phyloP scores from a whole-genome alignment of 2,329 filamentous ascomycete genomes.

The Cadophora gregata region DNA sequence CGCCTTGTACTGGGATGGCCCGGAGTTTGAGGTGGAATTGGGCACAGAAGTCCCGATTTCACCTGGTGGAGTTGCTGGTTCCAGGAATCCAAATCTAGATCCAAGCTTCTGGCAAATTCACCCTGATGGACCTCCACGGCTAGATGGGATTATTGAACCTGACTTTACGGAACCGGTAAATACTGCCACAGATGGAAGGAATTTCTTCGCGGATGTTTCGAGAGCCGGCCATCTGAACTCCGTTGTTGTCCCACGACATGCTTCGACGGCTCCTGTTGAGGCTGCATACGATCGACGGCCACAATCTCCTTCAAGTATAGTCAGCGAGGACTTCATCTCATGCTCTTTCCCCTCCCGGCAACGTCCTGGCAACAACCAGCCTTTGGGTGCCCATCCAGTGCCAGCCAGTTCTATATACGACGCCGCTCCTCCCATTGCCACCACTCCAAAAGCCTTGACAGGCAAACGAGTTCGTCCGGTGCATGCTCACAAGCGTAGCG shows the following conservation, averaged over 20 bases:
- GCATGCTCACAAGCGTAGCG: slow-evolving; percentile 78
- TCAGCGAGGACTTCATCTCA: slow-evolving; percentile 65
- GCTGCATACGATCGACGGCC: slow-evolving; percentile 43
- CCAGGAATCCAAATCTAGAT: slow-evolving; percentile 60
- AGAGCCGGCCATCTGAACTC: slow-evolving; percentile 56
- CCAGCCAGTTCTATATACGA: slow-evolving; percentile 56
- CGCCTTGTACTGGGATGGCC: slow-evolving; percentile 84
- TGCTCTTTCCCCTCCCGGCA: slow-evolving; percentile 66
- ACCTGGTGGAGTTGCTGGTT: slow-evolving; percentile 75
- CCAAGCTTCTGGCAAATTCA: slow-evolving; percentile 59
- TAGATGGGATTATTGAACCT: slow-evolving; percentile 50
- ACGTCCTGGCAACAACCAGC: slow-evolving; percentile 50
- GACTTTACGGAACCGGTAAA: slow-evolving; percentile 41
- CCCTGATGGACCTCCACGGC: slow-evolving; percentile 51
- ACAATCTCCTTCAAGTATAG: slow-evolving; percentile 61
- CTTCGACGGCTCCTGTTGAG: slow-evolving; percentile 14
- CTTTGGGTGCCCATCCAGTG: slow-evolving; percentile 61
- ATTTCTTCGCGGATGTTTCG: slow-evolving; percentile 55
- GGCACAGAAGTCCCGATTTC: slow-evolving; percentile 70
- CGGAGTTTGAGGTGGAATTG: slow-evolving; percentile 66
- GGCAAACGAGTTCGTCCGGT: slow-evolving; percentile 64
- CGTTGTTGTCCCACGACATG: slow-evolving; percentile 46
- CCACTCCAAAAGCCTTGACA: slow-evolving; percentile 61
- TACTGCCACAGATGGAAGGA: slow-evolving; percentile 41
- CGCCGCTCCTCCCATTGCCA: slow-evolving; percentile 57